Conservation (phyloP, 208 protist genomes). For the Leishmania tropica region DNA sequence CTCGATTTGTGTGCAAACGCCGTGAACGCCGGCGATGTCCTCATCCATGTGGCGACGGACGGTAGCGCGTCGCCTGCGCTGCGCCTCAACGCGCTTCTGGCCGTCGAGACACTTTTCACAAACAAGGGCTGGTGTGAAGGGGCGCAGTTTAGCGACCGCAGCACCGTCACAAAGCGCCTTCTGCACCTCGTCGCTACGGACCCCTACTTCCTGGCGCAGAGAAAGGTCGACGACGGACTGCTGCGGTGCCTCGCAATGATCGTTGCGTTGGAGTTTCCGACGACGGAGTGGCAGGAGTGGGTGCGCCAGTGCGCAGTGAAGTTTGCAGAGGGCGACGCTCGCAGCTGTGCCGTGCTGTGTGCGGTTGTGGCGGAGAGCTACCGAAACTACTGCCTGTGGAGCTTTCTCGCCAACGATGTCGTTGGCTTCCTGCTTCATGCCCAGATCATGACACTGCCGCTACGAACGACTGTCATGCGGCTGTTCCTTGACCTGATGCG, state of each 20-base stretch:
- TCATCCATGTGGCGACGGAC: constrained; percentile 41
- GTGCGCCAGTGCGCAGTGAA: constrained; percentile 23
- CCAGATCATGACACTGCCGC: constrained; percentile 9
- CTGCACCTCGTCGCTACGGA: constrained; percentile 13
- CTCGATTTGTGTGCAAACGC: constrained; percentile 36
- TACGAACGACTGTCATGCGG: constrained; percentile 13
- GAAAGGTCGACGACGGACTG: constrained; percentile 31
- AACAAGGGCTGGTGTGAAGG: constrained; percentile 39
- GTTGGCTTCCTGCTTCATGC: constrained; percentile 23
- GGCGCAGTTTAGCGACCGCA: constrained; percentile 48
- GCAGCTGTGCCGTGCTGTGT: not conserved
- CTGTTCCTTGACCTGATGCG: constrained; percentile 43
- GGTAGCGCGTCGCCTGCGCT: constrained; percentile 17
- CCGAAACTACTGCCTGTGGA: constrained; percentile 42
- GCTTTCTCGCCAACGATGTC: constrained; percentile 33
- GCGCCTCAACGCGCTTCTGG: constrained; percentile 50
- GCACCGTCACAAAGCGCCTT: constrained; percentile 13
- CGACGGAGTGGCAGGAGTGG: constrained; percentile 41
- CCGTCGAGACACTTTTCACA: constrained; percentile 49
- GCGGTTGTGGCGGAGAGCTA: constrained; percentile 31
- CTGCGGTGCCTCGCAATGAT: constrained; percentile 39
- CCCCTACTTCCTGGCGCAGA: not conserved
- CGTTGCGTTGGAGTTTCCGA: constrained; percentile 42
- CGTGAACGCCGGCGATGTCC: constrained; percentile 61
- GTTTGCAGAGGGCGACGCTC: constrained; percentile 5